Evolutionary conservation across 441 rosid species (phyloP).

Genomic region (Gossypium davidsonii): DNA sequence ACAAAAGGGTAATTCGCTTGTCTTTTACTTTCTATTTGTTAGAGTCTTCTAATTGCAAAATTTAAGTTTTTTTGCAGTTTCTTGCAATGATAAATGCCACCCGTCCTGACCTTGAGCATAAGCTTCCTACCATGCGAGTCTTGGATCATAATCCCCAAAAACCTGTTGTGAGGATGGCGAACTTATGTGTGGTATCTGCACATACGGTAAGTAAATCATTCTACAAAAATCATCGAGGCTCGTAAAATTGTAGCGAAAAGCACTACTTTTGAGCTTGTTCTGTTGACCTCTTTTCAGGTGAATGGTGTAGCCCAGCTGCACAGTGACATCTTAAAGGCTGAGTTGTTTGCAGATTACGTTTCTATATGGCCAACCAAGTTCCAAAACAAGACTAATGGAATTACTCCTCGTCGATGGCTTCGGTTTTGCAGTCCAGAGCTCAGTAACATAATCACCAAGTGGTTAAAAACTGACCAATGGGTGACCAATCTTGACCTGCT

Average conservation of each 20-base stretch:
- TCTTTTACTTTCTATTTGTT: conserved; percentile 6
- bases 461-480: conserved; percentile 91
- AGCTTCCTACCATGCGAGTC: conserved; percentile 66
- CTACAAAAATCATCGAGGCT: background rate
- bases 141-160: conserved; percentile 85
- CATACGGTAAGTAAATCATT: conserved; percentile 59
- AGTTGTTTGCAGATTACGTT: conserved; percentile 87
- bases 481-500: conserved; percentile 82
- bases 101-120: conserved; percentile 66
- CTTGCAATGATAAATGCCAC: conserved; percentile 44
- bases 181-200: conserved; percentile 83
- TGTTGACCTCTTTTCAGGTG: conserved; percentile 45
- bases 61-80: conserved; percentile 49
- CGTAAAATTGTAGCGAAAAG: background rate
- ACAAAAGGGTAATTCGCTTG: conserved; percentile 61
- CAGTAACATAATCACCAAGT: conserved; percentile 81
- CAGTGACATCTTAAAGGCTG: conserved; percentile 85
- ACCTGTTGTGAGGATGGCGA: conserved; percentile 98
- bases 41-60: conserved; percentile 9
- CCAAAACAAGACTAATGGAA: conserved; percentile 95
- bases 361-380: conserved; percentile 91
- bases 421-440: conserved; percentile 94
- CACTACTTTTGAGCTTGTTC: background rate
- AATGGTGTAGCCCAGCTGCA: conserved; percentile 98
- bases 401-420: conserved; percentile 96